Base-by-base conservation (phyloP, 805 yeast genomes). In the Osmozyma mogii region DNA sequence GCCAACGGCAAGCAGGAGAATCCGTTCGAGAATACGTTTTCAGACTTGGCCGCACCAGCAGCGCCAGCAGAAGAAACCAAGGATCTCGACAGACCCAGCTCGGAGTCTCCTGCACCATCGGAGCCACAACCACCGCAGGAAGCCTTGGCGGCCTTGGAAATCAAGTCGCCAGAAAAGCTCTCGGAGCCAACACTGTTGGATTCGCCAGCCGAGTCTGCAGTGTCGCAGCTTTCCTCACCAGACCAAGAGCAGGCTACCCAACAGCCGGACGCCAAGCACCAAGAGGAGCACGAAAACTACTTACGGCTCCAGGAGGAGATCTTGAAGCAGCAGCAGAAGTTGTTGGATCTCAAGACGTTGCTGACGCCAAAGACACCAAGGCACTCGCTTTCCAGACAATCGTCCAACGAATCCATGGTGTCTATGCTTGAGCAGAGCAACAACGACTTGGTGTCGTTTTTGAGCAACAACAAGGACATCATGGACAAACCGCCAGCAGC, bases 231-330 rank as follows among this genome's bases (percentile, higher is more conserved):
- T 15, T 18, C 14, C 24, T 17, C 2, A 35, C 25, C 6, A 18
- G 19, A 10, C 36, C 25, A 15, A 26, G 16, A 21, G 34, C 5
- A 35, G 32, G 18, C 54, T n/a, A n/a, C n/a, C 19, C 2, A 35
- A 28, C 6, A 18, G 19, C 11, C 36, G 23, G 17, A 26, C 17
- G 22, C 35, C 5, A 35, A 35, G 18, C 54, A 47, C 29, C 45
- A 44, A 30, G 36, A 38, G 20, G 57, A 56, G 28, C 69, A 60
- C 38, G 60, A 61, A 23, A 35, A 44, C 17, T 62, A 60, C 36
- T 45, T 62, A 26, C 48, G 50, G 34, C 44, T 57, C 26, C 70
- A 63, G 36, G 53, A 55, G 34, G 58, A 59, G 38, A 47, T 53
- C 21, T 45, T 63, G 40, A 45, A 44, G 24, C 62, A 58, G 38